Conservation (phyloP, 139 green algal species). For the Haematococcus lacustris region DNA sequence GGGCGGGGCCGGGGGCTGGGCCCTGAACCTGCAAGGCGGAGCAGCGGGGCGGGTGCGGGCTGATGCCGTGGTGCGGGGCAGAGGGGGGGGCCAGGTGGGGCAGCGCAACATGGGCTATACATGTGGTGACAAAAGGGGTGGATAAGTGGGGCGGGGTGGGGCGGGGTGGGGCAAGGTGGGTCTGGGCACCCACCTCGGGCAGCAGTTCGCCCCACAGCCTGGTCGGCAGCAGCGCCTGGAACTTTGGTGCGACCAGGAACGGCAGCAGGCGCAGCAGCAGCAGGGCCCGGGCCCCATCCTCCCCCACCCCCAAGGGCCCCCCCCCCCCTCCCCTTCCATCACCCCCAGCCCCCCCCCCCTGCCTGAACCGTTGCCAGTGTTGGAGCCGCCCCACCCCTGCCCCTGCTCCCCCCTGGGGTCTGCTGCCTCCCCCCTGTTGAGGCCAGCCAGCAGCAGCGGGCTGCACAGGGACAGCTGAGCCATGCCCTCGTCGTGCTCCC, state of each 20-base stretch:
- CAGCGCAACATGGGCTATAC: no score
- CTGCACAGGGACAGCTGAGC: constrained; percentile 64
- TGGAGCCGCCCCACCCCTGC: no score
- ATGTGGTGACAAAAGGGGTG: no score
- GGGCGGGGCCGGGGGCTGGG: not conserved
- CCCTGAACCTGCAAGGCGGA: constrained; percentile 1
- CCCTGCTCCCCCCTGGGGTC: no score
- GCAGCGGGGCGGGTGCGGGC: no score
- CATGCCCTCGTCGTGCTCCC: constrained; percentile 69
- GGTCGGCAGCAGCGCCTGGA: constrained; percentile 39
- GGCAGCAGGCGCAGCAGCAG: constrained; percentile 62
- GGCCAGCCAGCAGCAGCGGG: no score
- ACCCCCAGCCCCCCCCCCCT: not conserved
- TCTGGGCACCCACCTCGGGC: constrained; percentile 24
- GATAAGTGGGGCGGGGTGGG: no score
- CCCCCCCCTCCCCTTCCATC: not conserved
- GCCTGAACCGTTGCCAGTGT: not conserved
- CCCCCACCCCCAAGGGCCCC: constrained; percentile 13
- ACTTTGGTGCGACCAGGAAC: no score
- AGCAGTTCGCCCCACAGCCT: constrained; percentile 18
- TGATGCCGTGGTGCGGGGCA: no score
- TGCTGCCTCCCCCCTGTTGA: no score
- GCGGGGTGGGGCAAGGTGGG: not conserved
- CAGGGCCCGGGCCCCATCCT: constrained; percentile 10
- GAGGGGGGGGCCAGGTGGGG: no score